phyloP scores from a whole-genome alignment of 1,139 yeast species.

The Meyerozyma guilliermondii region DNA sequence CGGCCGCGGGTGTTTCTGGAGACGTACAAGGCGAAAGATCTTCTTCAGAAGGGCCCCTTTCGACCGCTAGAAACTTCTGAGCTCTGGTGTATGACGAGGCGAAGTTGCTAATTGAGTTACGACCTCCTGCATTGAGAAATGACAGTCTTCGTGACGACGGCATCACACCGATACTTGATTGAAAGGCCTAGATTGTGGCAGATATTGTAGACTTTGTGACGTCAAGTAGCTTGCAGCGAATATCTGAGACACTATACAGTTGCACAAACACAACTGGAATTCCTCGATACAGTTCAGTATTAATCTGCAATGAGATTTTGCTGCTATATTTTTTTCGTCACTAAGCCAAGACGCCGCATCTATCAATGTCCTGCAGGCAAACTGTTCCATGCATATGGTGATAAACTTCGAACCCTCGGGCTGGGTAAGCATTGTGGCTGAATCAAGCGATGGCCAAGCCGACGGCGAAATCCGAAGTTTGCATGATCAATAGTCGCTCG shows the following conservation, averaged over 20 bases:
- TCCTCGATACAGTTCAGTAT: neutral
- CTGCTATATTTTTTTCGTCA: neutral
- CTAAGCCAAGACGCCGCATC: neutral
- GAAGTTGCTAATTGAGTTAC: slow-evolving; percentile 69
- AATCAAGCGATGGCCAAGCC: no score
- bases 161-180: neutral
- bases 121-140: slow-evolving; percentile 33
- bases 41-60: slow-evolving; percentile 14
- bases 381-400: neutral
- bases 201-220: no score
- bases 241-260: no score
- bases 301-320: neutral
- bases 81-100: slow-evolving; percentile 79
- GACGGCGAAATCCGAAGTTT: no score
- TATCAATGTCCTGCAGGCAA: neutral
- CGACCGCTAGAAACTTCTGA: slow-evolving; percentile 46
- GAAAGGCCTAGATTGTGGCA: no score
- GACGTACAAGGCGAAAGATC: slow-evolving; percentile 24
- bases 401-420: neutral
- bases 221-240: no score
- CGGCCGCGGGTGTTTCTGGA: slow-evolving; percentile 5
- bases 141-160: slow-evolving; percentile 8
- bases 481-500: no score
- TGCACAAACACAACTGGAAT: no score
- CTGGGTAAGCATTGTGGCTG: no score